These are phyloP conservation scores for Aspergillus heteromorphus DNA, from an alignment of 495 filamentous ascomycete genomes.

Conservation along the genomic window DNA sequence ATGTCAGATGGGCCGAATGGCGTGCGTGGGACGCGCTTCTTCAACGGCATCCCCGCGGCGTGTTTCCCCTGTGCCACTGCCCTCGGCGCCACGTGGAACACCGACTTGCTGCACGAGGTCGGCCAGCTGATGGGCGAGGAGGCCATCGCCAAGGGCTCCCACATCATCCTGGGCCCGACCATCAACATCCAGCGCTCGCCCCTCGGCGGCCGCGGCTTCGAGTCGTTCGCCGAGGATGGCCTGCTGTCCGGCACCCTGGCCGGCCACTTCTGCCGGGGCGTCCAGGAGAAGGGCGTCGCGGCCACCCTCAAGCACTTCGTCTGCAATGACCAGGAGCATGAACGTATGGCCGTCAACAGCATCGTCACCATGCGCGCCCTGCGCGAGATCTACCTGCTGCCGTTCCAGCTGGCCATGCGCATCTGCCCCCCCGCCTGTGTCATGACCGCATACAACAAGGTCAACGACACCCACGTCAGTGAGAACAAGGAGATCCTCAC, in stretches of 20 bases:
- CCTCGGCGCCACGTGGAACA: conserved; percentile 68
- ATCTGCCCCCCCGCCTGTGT: conserved; percentile 60
- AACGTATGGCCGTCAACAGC: conserved; percentile 60
- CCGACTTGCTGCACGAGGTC: conserved; percentile 52
- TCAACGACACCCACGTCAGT: conserved; percentile 66
- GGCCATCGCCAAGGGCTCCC: conserved; percentile 62
- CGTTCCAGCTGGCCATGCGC: conserved; percentile 66
- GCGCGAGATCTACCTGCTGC: conserved; percentile 71
- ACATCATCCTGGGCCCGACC: conserved; percentile 69
- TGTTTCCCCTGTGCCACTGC: conserved; percentile 67
- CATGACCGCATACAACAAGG: conserved; percentile 73
- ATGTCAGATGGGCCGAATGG: conserved; percentile 74
- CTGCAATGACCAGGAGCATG: conserved; percentile 76
- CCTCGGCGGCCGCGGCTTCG: conserved; percentile 72
- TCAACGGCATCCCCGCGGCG: conserved; percentile 62
- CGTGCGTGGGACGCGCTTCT: conserved; percentile 67
- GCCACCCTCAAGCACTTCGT: conserved; percentile 78
- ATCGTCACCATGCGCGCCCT: conserved; percentile 65
- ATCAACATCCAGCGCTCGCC: conserved; percentile 75
- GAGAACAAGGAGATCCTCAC: conserved; percentile 60
- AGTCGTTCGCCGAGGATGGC: conserved; percentile 76
- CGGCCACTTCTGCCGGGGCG: conserved; percentile 59
- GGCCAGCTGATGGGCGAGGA: conserved; percentile 64
- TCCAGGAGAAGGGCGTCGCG: conserved; percentile 65
- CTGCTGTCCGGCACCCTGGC: conserved; percentile 64